Conservation (phyloP, 805 yeast genomes). For the Monosporozyma siamensis region DNA sequence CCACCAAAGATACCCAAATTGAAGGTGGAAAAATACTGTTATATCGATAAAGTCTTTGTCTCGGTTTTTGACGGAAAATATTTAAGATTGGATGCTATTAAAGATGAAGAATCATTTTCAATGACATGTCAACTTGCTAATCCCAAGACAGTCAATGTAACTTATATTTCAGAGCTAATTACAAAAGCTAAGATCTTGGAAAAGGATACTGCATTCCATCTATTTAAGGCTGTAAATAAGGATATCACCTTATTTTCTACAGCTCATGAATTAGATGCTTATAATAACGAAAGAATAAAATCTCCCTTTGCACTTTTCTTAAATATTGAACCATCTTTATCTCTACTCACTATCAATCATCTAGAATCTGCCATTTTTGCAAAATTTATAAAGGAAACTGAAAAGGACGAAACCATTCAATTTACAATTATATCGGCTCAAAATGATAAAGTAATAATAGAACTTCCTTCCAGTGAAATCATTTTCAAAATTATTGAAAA, state of each 20-base stretch:
- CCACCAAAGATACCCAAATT: constrained; percentile 54
- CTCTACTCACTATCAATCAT: constrained; percentile 30
- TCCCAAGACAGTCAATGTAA: constrained; percentile 40
- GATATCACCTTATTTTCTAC: constrained; percentile 46
- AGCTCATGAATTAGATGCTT: constrained; percentile 54
- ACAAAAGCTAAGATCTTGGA: constrained; percentile 64
- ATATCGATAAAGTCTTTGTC: constrained; percentile 46
- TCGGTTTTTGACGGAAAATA: constrained; percentile 31
- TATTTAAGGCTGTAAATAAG: constrained; percentile 46
- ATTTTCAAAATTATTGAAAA: constrained; percentile 6
- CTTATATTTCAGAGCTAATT: constrained; percentile 40
- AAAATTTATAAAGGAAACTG: constrained; percentile 30
- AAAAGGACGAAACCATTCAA: constrained; percentile 9
- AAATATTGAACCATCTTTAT: constrained; percentile 40
- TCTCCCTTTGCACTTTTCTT: constrained; percentile 60
- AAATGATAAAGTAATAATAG: constrained; percentile 6
- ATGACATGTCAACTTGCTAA: constrained; percentile 20
- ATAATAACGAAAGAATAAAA: constrained; percentile 44
- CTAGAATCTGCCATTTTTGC: constrained; percentile 44
- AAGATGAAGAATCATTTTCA: constrained; percentile 15
- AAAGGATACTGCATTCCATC: constrained; percentile 78
- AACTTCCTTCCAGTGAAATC: constrained; percentile 11
- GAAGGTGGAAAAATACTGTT: constrained; percentile 59
- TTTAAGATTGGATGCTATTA: constrained; percentile 23
- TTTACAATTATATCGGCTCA: constrained; percentile 11